Base-by-base conservation (phyloP, 306 rosid species). In the Cucurbita pepo region DNA sequence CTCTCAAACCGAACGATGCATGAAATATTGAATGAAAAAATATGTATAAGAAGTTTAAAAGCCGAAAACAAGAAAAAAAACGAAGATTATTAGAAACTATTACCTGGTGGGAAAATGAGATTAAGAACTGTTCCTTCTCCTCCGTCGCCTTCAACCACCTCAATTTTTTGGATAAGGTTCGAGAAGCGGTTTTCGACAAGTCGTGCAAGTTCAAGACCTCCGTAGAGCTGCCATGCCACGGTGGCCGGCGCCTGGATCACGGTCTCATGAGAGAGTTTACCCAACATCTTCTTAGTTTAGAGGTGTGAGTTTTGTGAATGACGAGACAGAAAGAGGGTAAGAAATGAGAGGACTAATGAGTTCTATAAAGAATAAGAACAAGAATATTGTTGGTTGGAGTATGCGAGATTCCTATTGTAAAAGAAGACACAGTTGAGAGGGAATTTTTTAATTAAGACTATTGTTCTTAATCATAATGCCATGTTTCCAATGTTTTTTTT, bases 141-240 rank as follows among this genome's bases (percentile, higher is more conserved):
- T 53, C 97, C 97, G 78, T 91, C 91, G 3, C 97, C 97, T 77
- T 91, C 80, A 0, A 50, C 43, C 4, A 89, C 0, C 52, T 89
- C 86, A 3, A 82, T 67, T 58, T 81, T 87, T 4, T 83, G 48
- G 43, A 87, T 36, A 6, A 83, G 11, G 9, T 74, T 8, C 0
- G 85, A n/a, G 38, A 88, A 66, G 10, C 66, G 60, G 37, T 77
- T 37, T 18, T 53, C 77, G 1, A 69, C 79, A 5, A 85, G 16
- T 18, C 53, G 63, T 38, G 76, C 70, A 14, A 79, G 14, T 7
- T 13, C 44, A 22, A 85, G 77, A 0, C 77, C 40, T 22, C 84
- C 59, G 48, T 71, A 82, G 16, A 85, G 58, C 52, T 77, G 77
- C 88, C 84, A 85, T 19, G 40, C 76, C 69, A 55, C 6, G 45